Conservation (phyloP, 2,329 filamentous ascomycete species). For the Diaporthe sp. region DNA sequence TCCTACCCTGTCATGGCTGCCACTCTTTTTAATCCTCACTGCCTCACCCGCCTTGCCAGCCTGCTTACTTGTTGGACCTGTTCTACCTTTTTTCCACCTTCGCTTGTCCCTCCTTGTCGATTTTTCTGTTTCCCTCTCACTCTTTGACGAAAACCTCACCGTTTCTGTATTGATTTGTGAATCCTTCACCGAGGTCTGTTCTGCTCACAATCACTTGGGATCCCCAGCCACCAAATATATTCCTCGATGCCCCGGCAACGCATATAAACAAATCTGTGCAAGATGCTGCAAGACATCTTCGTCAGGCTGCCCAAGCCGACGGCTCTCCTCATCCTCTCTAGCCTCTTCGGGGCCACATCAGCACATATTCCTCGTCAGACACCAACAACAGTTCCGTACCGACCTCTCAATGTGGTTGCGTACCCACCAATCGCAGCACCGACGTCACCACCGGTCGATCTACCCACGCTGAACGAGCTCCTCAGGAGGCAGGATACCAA, state of each 20-base stretch:
- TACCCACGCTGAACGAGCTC: slow-evolving; percentile 52
- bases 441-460: slow-evolving; percentile 57
- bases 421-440: slow-evolving; percentile 51
- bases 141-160: slow-evolving; percentile 1
- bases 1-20: slow-evolving; percentile 32
- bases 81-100: slow-evolving; percentile 20
- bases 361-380: slow-evolving; percentile 48
- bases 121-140: neutral
- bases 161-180: neutral
- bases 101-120: slow-evolving; percentile 1
- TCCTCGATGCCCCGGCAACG: slow-evolving; percentile 30
- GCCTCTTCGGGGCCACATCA: slow-evolving; percentile 45
- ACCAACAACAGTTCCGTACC: slow-evolving; percentile 48
- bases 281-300: slow-evolving; percentile 46
- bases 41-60: slow-evolving; percentile 30
- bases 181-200: neutral
- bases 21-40: slow-evolving; percentile 31
- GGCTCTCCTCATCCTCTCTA: slow-evolving; percentile 49
- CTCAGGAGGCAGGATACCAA: slow-evolving; percentile 60
- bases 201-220: slow-evolving; percentile 2
- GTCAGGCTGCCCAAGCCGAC: slow-evolving; percentile 49
- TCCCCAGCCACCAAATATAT: slow-evolving; percentile 15
- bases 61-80: slow-evolving; percentile 28
- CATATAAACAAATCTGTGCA: slow-evolving; percentile 4
- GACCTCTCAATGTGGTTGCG: slow-evolving; percentile 51